A percentile compares a stretch with the other conserved stretches of the same genome.
Evolutionary conservation across 345 rosid genomes (phyloP).

Genomic region (Turritis glabra): DNA sequence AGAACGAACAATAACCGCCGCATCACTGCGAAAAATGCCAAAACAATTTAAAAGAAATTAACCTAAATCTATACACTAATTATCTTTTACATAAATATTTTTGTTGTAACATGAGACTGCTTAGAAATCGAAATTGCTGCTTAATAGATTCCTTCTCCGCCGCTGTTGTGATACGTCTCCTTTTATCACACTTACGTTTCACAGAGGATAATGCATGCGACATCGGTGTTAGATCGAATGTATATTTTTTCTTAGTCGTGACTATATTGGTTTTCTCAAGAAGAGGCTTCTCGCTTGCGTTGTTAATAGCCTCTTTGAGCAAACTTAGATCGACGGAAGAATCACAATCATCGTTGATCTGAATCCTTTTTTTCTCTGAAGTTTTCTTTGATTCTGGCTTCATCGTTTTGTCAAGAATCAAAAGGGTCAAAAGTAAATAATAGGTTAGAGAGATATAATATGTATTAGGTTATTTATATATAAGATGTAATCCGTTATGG

Average conservation of each 20-base stretch:
- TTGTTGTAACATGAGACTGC: too few relatives aligned
- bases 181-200: not conserved
- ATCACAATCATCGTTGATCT: not conserved
- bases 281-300: not conserved
- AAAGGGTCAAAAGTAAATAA: not conserved
- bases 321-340: constrained; percentile 22
- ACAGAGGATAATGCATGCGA: not conserved
- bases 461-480: not conserved
- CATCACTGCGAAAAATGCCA: too few relatives aligned
- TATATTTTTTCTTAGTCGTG: not conserved
- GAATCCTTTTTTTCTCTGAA: not conserved
- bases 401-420: not conserved
- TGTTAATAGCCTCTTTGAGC: constrained; percentile 15
- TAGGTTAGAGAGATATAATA: not conserved
- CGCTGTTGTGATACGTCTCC: not conserved
- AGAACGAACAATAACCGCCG: too few relatives aligned
- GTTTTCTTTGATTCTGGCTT: constrained; percentile 21
- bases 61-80: not conserved
- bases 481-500: not conserved
- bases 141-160: not conserved
- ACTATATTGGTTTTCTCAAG: not conserved
- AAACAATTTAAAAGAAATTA: too few relatives aligned
- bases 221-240: constrained; percentile 19
- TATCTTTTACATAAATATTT: too few relatives aligned
- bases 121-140: not conserved